Evolutionary conservation across 331 rosid genomes (phyloP), one percentile per base, ranked within the genome.

Genomic region (Rhamnella rubrinervis): DNA sequence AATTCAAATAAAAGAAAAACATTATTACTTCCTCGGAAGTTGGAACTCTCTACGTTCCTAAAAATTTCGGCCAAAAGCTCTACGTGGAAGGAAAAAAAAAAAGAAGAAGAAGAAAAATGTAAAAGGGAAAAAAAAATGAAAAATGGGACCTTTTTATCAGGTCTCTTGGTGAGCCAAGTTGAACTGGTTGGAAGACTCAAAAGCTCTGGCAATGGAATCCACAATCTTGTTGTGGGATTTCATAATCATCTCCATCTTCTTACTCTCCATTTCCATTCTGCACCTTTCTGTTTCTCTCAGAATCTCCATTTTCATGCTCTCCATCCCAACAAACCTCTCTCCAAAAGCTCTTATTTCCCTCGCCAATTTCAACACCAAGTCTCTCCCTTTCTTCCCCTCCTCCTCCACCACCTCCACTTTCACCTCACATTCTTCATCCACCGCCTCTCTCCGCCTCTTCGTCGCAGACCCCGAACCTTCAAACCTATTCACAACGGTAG

Each of bases 231-330:
- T 75, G 70, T 83, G 91, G 0, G 92, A 95, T 17, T 83, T 73
- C 2, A 86, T 59, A 46, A 95, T 91, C 97, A 95, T 78, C 49
- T 84, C 82, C 1, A 81, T 73, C 70, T 93, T 70, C 77, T 72
- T 89, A 61, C 78, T 87, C 89, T 95, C 98, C 96, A 95, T 95
- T 70, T 89, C 93, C 75, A 89, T 61, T 68, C 97, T 87, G 46
- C 67, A 71, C 82, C 84, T 85, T 74, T 87, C 86, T 7, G 90
- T 86, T 55, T 91, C 99, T 83, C 80, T 89, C 88, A 87, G 80
- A 76, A 89, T 83, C 83, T 87, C 77, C 91, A 95, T 81, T 80
- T 88, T 91, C 96, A 35, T 77, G 66, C 67, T 89, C 89, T 95
- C 95, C 87, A 95, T 49, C 58, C 92, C 91, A 5, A 82, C 60